Evolutionary conservation across 2,329 filamentous ascomycete genomes (phyloP), one percentile per base, ranked within the genome.

Genomic region (Aureobasidium lini): DNA sequence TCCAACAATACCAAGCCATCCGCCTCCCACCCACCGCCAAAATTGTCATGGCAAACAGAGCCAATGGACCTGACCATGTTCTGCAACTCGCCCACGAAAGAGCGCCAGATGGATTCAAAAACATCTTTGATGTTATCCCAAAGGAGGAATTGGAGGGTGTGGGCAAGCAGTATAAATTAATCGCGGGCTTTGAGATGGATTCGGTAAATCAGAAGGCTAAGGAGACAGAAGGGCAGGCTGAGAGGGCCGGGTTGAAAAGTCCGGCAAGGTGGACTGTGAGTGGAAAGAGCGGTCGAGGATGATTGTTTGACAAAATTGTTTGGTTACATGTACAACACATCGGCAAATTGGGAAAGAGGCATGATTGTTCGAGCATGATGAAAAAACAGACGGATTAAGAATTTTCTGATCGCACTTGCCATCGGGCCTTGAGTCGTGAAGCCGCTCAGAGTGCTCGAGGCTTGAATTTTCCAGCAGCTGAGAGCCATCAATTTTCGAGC

Each of bases 171-270:
- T 67, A 66, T 47, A 77, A 78, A 62, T 69, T 71, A 37, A 66
- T 77, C 43, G 76, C 76, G 7, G 76, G 76, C 1, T 78, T 78
- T 60, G 75, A 79, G 64, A 75, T 73, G 67, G 73, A 76, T 3
- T 72, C 66, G 37, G 75, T 78, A 4, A 79, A 77, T 59, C 63
- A 62, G 28, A 75, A 72, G 62, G 75, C 74, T 23, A 67, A 46
- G 34, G 66, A 70, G 60, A 77, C 73, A 1, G 68, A 74, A 44
- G 64, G 63, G 1, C 49, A 44, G 16, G 66, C 63, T 15, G 65
- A 68, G 58, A 63, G 49, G 54, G 32, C 65, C 36, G 66, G 64
- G 0, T 47, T 69, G 61, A 65, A 28, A 42, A 60, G 62, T 56
- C 65, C 65, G 28, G 60, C 60, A 43, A 62, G 58, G n/a, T 65